Percentiles rank a stretch among this genome's conserved stretches.
Evolutionary conservation across 2,329 filamentous ascomycete species (phyloP).

Genomic region (Fonsecaea monophora): DNA sequence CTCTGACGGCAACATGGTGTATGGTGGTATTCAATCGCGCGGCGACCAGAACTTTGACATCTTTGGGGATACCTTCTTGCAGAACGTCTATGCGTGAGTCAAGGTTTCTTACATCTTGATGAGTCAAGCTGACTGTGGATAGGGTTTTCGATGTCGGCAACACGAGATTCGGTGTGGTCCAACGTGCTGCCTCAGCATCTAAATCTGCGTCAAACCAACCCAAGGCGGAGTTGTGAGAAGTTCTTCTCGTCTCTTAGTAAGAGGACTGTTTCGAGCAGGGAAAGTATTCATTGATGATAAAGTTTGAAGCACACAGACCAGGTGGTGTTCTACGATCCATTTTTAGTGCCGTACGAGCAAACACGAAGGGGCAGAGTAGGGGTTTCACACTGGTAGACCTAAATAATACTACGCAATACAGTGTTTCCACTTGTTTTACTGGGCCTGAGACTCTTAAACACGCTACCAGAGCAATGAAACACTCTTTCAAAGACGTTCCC

Average conservation of each 20-base stretch:
- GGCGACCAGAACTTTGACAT: conserved; percentile 67
- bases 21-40: conserved; percentile 70
- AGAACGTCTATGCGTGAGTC: conserved; percentile 68
- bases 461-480: neutral
- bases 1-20: conserved; percentile 58
- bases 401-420: neutral
- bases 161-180: conserved; percentile 65
- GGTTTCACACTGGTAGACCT: neutral
- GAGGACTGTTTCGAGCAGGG: neutral
- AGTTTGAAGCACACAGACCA: neutral
- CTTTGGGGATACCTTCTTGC: conserved; percentile 68
- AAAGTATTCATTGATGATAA: neutral
- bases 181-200: conserved; percentile 54
- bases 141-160: conserved; percentile 70
- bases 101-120: neutral
- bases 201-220: neutral
- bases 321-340: neutral
- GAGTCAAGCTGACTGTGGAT: neutral
- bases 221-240: neutral
- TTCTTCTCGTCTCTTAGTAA: neutral
- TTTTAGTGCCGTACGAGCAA: neutral
- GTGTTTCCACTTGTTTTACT: neutral
- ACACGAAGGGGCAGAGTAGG: neutral
- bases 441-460: neutral
- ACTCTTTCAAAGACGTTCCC: neutral